Base-by-base conservation (phyloP, 192 early-diverging fungal genomes). In the Mortierella alpina region DNA sequence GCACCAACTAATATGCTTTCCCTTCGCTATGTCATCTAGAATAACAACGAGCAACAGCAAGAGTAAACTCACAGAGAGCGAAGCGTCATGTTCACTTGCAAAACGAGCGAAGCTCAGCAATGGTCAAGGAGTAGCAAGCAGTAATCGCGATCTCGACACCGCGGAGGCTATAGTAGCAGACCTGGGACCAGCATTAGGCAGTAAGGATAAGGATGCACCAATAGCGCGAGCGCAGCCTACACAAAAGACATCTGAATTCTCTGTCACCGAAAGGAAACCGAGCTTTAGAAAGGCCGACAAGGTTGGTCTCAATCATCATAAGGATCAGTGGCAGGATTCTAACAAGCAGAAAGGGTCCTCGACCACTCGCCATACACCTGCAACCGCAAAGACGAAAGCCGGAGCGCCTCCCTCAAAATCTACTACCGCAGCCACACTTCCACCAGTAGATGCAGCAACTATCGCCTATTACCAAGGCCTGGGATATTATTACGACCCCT, bases 251-350 rank as follows among this genome's bases (percentile, higher is more conserved):
- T 14, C 61, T 42, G 51, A 75, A 12, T 65, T 71, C 15, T 58
- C 52, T 4, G 50, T 56, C 3, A 61, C 59, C 42, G 82, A 76
- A 23, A 55, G 82, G 69, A 83, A 83, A 70, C 82, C 82, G 13
- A 83, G 82, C 58, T 83, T 83, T 48, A 83, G 59, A 64, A 83
- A 83, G 52, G 66, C 73, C 5, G 82, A 83, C 49, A 83, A 76
- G 50, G 60, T 64, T 17, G 55, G 46, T 5, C 76, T 83, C 23
- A 46, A 41, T 48, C 77, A 72, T 45, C 65, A 68, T 45, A 63
- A 56, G 39, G 45, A 57, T 0, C 62, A 40, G 10, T 53, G 48
- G 13, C 54, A 72, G 31, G 58, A 63, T 20, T 18, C 39, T 53
- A 49, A 52, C 31, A 67, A 57, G 54, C 54, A 58, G 51, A 40